Evolutionary conservation across 2,329 filamentous ascomycete species (phyloP).

Genomic region (Alternaria infectoria): DNA sequence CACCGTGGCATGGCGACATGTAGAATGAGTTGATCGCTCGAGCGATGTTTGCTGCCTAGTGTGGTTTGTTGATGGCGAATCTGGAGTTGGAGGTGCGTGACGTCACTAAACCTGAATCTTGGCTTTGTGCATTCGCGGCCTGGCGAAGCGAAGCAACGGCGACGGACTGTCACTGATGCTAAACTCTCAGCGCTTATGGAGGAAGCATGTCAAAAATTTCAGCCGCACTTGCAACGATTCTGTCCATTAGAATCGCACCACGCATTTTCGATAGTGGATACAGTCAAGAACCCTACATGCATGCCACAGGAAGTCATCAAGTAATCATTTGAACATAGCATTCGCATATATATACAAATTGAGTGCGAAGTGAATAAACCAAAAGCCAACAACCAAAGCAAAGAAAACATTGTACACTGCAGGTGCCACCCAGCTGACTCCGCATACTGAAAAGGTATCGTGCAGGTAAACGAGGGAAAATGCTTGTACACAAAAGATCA

Average conservation of each 20-base stretch:
- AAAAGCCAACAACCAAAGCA: neutral
- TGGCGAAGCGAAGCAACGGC: neutral
- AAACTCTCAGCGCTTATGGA: neutral
- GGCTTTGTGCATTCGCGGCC: conserved; percentile 3
- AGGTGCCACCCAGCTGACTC: conserved; percentile 42
- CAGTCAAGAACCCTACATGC: neutral
- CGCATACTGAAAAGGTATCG: conserved; percentile 45
- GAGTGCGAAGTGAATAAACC: conserved; percentile 11
- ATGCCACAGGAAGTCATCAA: neutral
- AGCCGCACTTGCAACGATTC: neutral
- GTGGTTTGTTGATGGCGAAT: neutral
- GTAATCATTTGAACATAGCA: neutral
- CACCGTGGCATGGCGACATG: conserved; percentile 18
- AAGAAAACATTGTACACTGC: conserved; percentile 32
- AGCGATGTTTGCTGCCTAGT: conserved; percentile 2
- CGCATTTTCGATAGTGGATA: neutral
- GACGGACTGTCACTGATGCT: neutral
- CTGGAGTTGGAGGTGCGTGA: conserved; percentile 7
- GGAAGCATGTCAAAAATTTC: neutral
- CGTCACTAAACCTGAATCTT: conserved; percentile 13
- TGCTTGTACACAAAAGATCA: conserved; percentile 15
- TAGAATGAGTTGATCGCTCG: neutral
- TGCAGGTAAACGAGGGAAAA: conserved; percentile 40
- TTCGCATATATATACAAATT: conserved; percentile 31
- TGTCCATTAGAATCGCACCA: neutral